Conservation (phyloP, 345 rosid species). For the Lepidium sativum region DNA sequence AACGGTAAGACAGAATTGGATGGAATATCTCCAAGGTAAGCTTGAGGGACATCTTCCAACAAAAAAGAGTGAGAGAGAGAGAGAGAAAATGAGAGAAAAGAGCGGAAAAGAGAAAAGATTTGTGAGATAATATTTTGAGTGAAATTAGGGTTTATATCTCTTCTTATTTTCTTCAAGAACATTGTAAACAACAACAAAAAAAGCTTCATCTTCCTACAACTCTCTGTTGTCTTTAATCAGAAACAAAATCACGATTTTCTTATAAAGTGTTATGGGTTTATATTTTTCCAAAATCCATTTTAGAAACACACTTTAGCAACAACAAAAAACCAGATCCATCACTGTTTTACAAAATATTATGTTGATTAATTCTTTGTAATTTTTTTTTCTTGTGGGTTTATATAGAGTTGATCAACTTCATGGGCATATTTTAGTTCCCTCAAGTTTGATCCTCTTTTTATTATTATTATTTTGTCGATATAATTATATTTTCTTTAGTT, state of each 20-base stretch:
- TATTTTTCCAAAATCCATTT: conserved; percentile 26
- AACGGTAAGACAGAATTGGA: not conserved
- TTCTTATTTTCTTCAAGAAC: not conserved
- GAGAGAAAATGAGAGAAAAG: not conserved
- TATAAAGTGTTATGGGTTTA: conserved; percentile 43
- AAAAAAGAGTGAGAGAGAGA: not conserved
- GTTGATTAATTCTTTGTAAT: not conserved
- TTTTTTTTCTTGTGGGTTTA: not conserved
- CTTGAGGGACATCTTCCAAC: conserved; percentile 19
- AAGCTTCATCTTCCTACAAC: not conserved
- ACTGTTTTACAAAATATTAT: not conserved
- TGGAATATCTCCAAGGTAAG: not conserved
- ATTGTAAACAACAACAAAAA: too few species aligned
- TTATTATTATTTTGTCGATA: not conserved
- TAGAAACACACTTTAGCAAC: not conserved
- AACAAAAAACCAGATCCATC: conserved; percentile 55
- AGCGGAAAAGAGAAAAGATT: not conserved
- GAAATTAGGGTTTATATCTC: conserved; percentile 4
- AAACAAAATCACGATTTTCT: conserved; percentile 38
- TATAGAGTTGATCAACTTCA: conserved; percentile 37
- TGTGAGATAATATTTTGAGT: not conserved
- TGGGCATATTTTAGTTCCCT: conserved; percentile 72
- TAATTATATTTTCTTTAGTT: not conserved
- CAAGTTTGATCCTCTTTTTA: conserved; percentile 28
- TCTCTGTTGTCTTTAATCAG: conserved; percentile 41